These are phyloP conservation scores for Poa pratensis DNA, from an alignment of 176 grass and related monocot genomes.

Conservation along the genomic window DNA sequence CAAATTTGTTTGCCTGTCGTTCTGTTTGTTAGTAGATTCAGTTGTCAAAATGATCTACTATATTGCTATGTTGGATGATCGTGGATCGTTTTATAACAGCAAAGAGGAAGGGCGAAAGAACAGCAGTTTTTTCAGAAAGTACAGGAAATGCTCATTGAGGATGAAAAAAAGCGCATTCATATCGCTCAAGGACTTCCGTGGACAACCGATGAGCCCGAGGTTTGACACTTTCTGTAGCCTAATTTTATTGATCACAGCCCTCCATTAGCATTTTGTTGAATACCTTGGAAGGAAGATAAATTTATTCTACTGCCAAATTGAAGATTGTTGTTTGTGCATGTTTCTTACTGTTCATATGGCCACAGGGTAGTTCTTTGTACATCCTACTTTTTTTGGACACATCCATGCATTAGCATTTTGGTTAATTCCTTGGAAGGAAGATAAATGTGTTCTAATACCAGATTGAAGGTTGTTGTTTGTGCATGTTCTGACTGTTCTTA, in stretches of 20 bases:
- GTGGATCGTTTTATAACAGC: conserved; percentile 49
- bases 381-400: neutral
- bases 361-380: neutral
- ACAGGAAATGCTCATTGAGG: conserved; percentile 76
- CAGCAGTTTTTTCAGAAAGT: conserved; percentile 85
- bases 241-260: conserved; percentile 13
- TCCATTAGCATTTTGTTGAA: neutral
- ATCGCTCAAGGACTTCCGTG: conserved; percentile 89
- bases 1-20: no score
- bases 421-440: neutral
- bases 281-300: neutral
- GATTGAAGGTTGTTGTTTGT: neutral
- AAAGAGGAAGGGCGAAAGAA: conserved; percentile 80
- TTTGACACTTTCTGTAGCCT: conserved; percentile 23
- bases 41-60: neutral
- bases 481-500: conserved; percentile 23
- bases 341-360: conserved; percentile 11
- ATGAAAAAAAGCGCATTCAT: conserved; percentile 80
- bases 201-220: conserved; percentile 96
- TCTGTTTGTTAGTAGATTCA: neutral
- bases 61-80: neutral
- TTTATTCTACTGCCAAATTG: neutral
- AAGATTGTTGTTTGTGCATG: neutral
- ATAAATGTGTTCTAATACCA: neutral
- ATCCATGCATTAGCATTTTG: neutral